These are phyloP conservation scores for Yarrowia alimentaria DNA, from an alignment of 805 yeast genomes.

Conservation along the genomic window DNA sequence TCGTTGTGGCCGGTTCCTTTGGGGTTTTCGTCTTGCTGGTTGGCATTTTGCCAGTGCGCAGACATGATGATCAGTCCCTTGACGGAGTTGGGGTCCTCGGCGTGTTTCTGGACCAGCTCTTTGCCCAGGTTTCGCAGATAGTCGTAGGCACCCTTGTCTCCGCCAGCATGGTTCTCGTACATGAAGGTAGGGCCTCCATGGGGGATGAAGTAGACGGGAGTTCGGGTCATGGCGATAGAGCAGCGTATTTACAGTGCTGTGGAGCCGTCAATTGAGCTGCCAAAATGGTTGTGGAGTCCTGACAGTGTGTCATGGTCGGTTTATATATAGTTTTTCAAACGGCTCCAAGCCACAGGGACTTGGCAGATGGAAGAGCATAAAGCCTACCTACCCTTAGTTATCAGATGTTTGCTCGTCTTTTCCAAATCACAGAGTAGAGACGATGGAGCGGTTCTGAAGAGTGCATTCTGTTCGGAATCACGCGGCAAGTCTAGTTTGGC, in stretches of 20 bases:
- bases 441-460: no score
- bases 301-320: no score
- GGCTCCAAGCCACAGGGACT: no score
- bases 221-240: slow-evolving; percentile 29
- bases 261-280: background rate
- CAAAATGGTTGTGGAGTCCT: no score
- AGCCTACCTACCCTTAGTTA: no score
- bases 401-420: no score
- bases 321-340: no score
- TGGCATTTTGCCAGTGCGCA: slow-evolving; percentile 67
- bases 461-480: no score
- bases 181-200: slow-evolving; percentile 85
- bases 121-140: slow-evolving; percentile 52
- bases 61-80: slow-evolving; percentile 64
- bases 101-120: slow-evolving; percentile 43
- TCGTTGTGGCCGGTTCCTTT: slow-evolving; percentile 11
- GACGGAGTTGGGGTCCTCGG: slow-evolving; percentile 45
- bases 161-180: slow-evolving; percentile 52
- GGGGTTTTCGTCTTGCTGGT: slow-evolving; percentile 20
- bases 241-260: background rate
- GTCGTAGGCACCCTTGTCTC: slow-evolving; percentile 60
- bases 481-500: no score
- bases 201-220: slow-evolving; percentile 67
- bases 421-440: no score
- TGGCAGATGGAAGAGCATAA: no score